phyloP scores from a whole-genome alignment of 2,329 filamentous ascomycete species.

The Emergomyces africanus region DNA sequence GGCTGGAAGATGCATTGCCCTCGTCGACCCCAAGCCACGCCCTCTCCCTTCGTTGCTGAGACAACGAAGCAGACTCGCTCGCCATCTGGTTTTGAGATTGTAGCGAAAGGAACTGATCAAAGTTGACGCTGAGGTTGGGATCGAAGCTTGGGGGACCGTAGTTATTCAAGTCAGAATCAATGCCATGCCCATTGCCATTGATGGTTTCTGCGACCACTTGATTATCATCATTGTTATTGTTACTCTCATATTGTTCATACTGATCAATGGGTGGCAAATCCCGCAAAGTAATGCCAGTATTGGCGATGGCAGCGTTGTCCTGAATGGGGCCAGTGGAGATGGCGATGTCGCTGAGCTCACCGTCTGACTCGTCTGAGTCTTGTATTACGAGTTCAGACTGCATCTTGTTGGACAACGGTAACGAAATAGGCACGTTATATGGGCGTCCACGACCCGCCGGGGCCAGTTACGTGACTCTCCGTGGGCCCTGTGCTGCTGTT shows the following conservation, averaged over 20 bases:
- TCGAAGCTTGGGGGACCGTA: conserved; percentile 1
- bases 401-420: conserved; percentile 18
- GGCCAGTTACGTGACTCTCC: neutral
- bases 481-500: neutral
- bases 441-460: neutral
- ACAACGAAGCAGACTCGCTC: conserved; percentile 13
- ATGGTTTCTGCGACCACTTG: neutral
- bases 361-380: conserved; percentile 32
- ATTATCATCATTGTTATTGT: neutral
- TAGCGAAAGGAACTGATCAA: conserved; percentile 23
- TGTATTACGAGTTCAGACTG: conserved; percentile 27
- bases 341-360: conserved; percentile 18
- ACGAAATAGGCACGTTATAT: neutral
- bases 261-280: neutral
- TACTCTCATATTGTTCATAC: neutral
- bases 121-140: conserved; percentile 21
- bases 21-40: conserved; percentile 22
- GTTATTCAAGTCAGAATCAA: neutral
- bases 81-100: conserved; percentile 16
- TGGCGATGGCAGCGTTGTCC: conserved; percentile 4
- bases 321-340: conserved; percentile 12
- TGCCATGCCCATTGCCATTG: neutral
- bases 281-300: neutral
- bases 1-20: conserved; percentile 18
- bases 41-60: conserved; percentile 24